phyloP scores from a whole-genome alignment of 176 grass and related monocot genomes.

The Lolium perenne region DNA sequence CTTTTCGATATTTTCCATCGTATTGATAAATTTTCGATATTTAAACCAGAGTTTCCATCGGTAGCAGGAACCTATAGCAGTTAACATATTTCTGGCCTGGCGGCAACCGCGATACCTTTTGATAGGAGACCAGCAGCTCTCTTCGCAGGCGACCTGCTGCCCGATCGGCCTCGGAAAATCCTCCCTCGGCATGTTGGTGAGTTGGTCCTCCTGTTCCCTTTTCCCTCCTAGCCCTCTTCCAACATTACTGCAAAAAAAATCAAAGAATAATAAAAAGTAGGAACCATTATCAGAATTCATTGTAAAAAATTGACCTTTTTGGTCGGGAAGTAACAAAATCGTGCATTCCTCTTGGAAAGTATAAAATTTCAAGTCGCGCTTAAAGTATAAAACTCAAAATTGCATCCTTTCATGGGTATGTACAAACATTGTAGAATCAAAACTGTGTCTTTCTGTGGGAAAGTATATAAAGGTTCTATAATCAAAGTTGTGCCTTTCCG shows the following conservation, averaged over 20 bases:
- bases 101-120: background rate
- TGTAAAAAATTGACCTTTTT: background rate
- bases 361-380: background rate
- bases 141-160: background rate
- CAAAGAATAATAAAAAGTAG: background rate
- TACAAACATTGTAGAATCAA: background rate
- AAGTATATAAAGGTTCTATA: background rate
- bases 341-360: background rate
- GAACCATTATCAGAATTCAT: background rate
- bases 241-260: background rate
- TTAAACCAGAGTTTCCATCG: background rate
- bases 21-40: background rate
- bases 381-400: background rate
- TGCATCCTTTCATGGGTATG: background rate
- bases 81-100: background rate
- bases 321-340: background rate
- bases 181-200: background rate
- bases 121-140: background rate
- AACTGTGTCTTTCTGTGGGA: background rate
- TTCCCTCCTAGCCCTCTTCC: background rate
- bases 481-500: background rate
- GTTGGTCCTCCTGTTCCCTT: background rate
- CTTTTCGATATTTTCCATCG: background rate
- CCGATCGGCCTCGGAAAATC: background rate
- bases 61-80: background rate